These are phyloP conservation scores for Apiotrichum veenhuisii DNA, from an alignment of 1,284 basidiomycete genomes.

Conservation along the genomic window DNA sequence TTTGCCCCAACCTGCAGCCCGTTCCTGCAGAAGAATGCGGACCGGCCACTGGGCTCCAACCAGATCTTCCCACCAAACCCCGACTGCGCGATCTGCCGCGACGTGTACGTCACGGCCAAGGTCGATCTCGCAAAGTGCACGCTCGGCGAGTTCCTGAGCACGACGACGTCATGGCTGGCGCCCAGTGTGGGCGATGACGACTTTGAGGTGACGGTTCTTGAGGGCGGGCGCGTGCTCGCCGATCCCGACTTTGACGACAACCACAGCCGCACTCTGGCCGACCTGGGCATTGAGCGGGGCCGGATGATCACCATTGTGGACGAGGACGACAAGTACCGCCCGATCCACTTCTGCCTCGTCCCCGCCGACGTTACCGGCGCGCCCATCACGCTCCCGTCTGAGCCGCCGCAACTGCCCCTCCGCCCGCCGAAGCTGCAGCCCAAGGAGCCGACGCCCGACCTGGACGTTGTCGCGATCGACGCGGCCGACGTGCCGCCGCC, in stretches of 20 bases:
- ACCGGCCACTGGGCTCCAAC: background rate
- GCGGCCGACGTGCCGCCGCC: background rate
- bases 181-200: constrained; percentile 62
- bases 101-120: constrained; percentile 70
- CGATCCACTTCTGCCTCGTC: constrained; percentile 68
- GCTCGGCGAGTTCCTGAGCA: constrained; percentile 68
- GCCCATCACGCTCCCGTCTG: constrained; percentile 9
- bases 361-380: constrained; percentile 39
- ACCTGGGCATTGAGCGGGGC: constrained; percentile 42
- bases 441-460: background rate
- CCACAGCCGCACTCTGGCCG: constrained; percentile 38
- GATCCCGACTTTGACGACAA: constrained; percentile 49
- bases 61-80: constrained; percentile 62
- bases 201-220: constrained; percentile 62
- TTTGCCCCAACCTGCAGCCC: constrained; percentile 36
- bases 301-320: constrained; percentile 76
- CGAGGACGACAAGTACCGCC: constrained; percentile 66
- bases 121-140: constrained; percentile 66
- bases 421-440: constrained; percentile 6
- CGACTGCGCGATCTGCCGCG: constrained; percentile 77
- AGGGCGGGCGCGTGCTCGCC: constrained; percentile 60
- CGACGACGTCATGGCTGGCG: constrained; percentile 49
- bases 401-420: constrained; percentile 13
- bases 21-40: too few relatives aligned
- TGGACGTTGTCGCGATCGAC: background rate